Evolutionary conservation across 805 yeast genomes (phyloP).

Genomic region (Candida adriatica): DNA sequence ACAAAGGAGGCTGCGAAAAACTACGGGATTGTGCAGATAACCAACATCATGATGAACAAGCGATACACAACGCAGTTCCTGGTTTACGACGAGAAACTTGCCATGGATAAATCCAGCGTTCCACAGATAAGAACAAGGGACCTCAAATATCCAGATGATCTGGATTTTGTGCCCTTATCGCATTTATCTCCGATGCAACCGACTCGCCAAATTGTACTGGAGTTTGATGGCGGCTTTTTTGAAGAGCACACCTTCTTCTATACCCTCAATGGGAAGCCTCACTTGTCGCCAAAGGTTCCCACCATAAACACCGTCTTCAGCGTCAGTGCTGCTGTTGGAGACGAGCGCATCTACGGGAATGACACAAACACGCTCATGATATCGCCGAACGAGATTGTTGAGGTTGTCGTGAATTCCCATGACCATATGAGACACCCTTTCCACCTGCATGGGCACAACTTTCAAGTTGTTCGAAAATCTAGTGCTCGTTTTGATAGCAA

Average conservation of each 20-base stretch:
- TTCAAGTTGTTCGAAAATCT: conserved; percentile 51
- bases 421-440: conserved; percentile 79
- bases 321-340: conserved; percentile 35
- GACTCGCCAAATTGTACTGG: conserved; percentile 47
- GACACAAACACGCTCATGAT: conserved; percentile 60
- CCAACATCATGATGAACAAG: conserved; percentile 66
- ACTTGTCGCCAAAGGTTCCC: conserved; percentile 64
- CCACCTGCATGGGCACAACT: conserved; percentile 71
- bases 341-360: conserved; percentile 61
- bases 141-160: conserved; percentile 26
- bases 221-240: conserved; percentile 52
- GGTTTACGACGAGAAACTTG: conserved; percentile 36
- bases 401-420: conserved; percentile 65
- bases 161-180: conserved; percentile 30
- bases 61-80: conserved; percentile 48
- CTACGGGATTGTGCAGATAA: conserved; percentile 43
- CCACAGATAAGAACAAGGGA: conserved; percentile 15
- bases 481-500: conserved; percentile 25
- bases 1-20: conserved; percentile 37
- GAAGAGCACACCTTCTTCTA: conserved; percentile 58
- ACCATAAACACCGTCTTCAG: conserved; percentile 57
- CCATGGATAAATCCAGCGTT: conserved; percentile 38
- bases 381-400: conserved; percentile 57
- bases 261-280: conserved; percentile 59
- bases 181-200: conserved; percentile 38